Percentiles rank a stretch among this genome's conserved stretches.
These are phyloP conservation scores for Leccinum disarticulatum DNA, from an alignment of 768 basidiomycete species.

Conservation along the genomic window DNA sequence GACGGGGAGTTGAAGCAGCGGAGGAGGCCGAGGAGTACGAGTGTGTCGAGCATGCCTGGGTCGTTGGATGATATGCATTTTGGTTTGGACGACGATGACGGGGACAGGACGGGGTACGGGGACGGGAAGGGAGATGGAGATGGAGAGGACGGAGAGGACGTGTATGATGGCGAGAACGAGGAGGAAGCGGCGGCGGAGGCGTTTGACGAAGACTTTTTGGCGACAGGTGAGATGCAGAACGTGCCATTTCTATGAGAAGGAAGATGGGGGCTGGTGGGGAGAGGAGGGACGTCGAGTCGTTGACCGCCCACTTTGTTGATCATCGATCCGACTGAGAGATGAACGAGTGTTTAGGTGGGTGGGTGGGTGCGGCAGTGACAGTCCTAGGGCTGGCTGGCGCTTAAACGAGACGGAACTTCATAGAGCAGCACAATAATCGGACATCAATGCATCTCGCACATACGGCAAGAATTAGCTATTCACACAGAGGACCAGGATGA, in stretches of 20 bases:
- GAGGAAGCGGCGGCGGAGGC: conserved; percentile 69
- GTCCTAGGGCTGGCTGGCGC: background rate
- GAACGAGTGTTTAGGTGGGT: background rate
- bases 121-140: conserved; percentile 32
- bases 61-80: conserved; percentile 66
- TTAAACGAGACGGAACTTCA: too few species aligned
- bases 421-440: conserved; percentile 6
- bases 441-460: background rate
- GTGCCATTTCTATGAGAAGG: conserved; percentile 57
- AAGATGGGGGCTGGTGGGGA: background rate
- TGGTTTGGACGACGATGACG: conserved; percentile 53
- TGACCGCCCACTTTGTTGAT: background rate
- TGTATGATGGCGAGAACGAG: conserved; percentile 44
- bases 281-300: background rate
- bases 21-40: conserved; percentile 50
- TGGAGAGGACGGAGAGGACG: conserved; percentile 34
- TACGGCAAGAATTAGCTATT: background rate
- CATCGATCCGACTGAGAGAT: background rate
- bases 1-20: conserved; percentile 41
- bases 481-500: background rate
- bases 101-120: conserved; percentile 17
- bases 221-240: conserved; percentile 81
- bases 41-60: conserved; percentile 86
- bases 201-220: conserved; percentile 78
- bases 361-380: background rate